These are phyloP conservation scores for Udeniomyces megalosporus DNA, from an alignment of 768 basidiomycete genomes.

Conservation along the genomic window DNA sequence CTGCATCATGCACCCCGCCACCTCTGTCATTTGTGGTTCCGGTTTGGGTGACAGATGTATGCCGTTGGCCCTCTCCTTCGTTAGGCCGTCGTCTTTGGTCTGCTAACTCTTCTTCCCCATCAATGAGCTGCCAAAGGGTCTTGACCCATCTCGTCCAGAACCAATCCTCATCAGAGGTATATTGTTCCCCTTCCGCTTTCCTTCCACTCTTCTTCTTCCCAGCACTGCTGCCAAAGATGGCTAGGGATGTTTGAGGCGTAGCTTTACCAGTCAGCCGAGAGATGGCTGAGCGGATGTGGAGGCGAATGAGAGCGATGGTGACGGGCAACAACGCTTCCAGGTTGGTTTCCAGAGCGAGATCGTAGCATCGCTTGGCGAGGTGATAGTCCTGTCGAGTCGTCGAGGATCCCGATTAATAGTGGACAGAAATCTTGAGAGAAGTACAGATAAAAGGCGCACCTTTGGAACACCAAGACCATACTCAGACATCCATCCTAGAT, in stretches of 20 bases:
- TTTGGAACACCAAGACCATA: conserved; percentile 81
- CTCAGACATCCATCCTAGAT: conserved; percentile 98
- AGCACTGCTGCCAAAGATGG: neutral
- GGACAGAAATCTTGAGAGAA: neutral
- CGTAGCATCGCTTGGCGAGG: conserved; percentile 90
- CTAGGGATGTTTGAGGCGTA: neutral
- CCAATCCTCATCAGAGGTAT: conserved; percentile 1
- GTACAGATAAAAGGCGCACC: conserved; percentile 32
- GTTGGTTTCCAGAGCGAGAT: conserved; percentile 73
- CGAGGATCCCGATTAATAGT: neutral
- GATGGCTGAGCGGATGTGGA: conserved; percentile 73
- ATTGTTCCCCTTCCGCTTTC: neutral
- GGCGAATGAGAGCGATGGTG: conserved; percentile 56
- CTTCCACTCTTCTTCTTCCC: neutral
- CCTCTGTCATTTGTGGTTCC: too few relatives aligned
- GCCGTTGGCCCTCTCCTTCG: neutral
- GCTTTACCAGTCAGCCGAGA: conserved; percentile 50
- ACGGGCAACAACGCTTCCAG: conserved; percentile 79
- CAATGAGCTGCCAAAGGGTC: too few relatives aligned
- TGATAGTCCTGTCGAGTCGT: conserved; percentile 55
- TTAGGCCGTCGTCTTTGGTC: neutral
- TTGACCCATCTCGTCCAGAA: neutral
- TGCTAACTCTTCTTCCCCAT: neutral
- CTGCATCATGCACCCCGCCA: neutral
- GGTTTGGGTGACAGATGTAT: too few relatives aligned